Conservation (phyloP, 768 basidiomycete genomes). For the Termitomyces sp. region DNA sequence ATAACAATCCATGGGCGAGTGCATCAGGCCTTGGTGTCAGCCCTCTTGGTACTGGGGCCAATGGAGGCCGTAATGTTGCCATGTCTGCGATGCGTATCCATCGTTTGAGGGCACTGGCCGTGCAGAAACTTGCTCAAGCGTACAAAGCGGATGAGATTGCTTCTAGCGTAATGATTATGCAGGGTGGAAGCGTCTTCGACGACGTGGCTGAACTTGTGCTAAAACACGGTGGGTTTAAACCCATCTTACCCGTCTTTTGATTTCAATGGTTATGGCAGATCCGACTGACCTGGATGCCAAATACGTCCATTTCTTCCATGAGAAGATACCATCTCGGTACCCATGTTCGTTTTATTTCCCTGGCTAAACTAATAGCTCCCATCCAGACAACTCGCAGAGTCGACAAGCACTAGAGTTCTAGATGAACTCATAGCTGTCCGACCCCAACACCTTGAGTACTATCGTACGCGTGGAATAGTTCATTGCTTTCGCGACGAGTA, state of each 20-base stretch:
- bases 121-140: constrained; percentile 82
- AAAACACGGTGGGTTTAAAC: constrained; percentile 40
- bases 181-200: constrained; percentile 88
- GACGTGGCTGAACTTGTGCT: constrained; percentile 89
- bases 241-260: neutral
- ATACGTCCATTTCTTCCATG: constrained; percentile 93
- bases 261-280: constrained; percentile 37
- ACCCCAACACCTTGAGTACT: constrained; percentile 81
- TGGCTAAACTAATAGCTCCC: neutral
- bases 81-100: constrained; percentile 88
- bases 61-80: constrained; percentile 65
- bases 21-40: constrained; percentile 65
- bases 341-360: neutral
- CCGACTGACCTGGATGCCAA: constrained; percentile 74
- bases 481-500: constrained; percentile 88
- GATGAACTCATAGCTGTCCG: constrained; percentile 72
- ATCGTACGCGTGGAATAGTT: constrained; percentile 86
- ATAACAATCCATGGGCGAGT: constrained; percentile 54
- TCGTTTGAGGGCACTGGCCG: constrained; percentile 73
- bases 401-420: constrained; percentile 71
- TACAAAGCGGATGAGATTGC: constrained; percentile 90
- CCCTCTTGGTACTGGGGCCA: constrained; percentile 42
- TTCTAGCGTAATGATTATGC: constrained; percentile 93
- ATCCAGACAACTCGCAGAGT: constrained; percentile 78
- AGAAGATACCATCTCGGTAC: constrained; percentile 90